Base-by-base conservation (phyloP, 495 filamentous ascomycete species). In the Penicillium odoratum region DNA sequence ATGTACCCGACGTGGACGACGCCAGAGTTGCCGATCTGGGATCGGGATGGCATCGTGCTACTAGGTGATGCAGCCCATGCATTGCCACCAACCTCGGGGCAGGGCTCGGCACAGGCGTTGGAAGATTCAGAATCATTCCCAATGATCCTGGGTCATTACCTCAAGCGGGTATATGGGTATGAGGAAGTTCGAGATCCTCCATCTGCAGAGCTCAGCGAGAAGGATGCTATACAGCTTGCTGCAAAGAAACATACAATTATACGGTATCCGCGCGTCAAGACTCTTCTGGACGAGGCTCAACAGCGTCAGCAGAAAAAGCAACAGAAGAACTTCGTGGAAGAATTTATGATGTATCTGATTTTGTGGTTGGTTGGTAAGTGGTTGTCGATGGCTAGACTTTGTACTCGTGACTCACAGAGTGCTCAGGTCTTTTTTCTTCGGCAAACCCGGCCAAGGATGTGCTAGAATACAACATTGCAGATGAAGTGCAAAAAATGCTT, bases 51-150 rank as follows among this genome's bases (percentile, higher is more conserved):
- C 3, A 52, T 58, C 11, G 42, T 58, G n/a, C 25, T 58, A 30
- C 48, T 58, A 11, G 56, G 56, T 5, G 56, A 58, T 48, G 56
- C 56, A 34, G 56, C 56, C 13, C 56, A 58, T 47, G 56, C 56
- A 29, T 16, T 58, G 31, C 56, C 56, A 21, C 56, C 56, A 28
- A 58, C 48, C 1, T 58, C 56, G 18, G 56, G 56, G 9, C 56
- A 58, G 31, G 56, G 56, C 4, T 58, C 56, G 13, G 36, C 43
- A 5, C 56, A 53, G 34, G 56, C 56, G 1, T n/a, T 59, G 4
- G 56, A 59, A n/a, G 50, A 59, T 49, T 34, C 51, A 6, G 50
- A 53, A 34, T 53, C 29, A 10, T 48, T 59, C 28, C 18, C 49
- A 7, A 26, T 53, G 4, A 42, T 53, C 5, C 26, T 59, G 43